phyloP scores from a whole-genome alignment of 371 early-diverging fungal genomes.

The Mortierella sp. region DNA sequence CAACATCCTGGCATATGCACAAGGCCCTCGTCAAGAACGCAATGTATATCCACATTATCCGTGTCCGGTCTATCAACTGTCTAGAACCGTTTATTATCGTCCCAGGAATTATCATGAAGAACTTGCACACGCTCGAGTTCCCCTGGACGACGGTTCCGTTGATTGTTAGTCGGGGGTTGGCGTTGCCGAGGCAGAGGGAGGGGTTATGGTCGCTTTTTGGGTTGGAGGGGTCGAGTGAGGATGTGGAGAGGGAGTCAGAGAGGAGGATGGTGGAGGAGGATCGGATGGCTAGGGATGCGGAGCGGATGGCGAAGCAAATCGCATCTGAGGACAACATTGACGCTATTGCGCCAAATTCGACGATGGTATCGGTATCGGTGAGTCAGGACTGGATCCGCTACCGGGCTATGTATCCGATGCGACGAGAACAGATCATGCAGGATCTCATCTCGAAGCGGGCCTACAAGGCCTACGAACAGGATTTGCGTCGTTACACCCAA shows the following conservation, averaged over 20 bases:
- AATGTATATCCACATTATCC: neutral
- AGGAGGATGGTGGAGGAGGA: neutral
- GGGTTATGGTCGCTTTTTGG: neutral
- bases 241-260: neutral
- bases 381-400: neutral
- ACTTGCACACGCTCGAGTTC: slow-evolving; percentile 4
- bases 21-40: neutral
- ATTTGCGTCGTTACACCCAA: neutral
- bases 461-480: neutral
- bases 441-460: neutral
- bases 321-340: neutral
- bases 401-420: neutral
- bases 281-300: neutral
- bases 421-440: neutral
- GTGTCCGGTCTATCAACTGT: neutral
- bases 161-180: neutral
- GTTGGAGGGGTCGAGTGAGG: neutral
- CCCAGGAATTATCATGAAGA: neutral
- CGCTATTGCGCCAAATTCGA: neutral
- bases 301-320: neutral
- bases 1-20: neutral
- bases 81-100: neutral
- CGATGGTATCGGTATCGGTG: neutral
- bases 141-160: neutral
- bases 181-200: neutral